phyloP scores from a whole-genome alignment of 1,284 basidiomycete species.

The Trametes versicolor region DNA sequence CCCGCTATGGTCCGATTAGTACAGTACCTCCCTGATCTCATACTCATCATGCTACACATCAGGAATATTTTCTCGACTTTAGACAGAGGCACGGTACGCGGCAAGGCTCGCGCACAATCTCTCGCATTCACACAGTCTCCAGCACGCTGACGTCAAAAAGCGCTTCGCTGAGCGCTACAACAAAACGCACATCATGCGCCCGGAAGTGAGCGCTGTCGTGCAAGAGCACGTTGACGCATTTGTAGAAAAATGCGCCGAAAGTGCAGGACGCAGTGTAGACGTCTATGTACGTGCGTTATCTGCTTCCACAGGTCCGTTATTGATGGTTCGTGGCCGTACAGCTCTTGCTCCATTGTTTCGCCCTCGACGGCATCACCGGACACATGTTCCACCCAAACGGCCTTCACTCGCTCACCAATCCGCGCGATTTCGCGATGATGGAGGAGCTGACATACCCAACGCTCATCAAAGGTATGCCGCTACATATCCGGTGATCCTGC shows the following conservation, averaged over 20 bases:
- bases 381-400: slow-evolving; percentile 38
- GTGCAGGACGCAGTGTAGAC: slow-evolving; percentile 26
- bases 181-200: slow-evolving; percentile 36
- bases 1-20: too few relatives aligned
- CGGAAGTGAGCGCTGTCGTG: slow-evolving; percentile 29
- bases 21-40: background rate
- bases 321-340: slow-evolving; percentile 7
- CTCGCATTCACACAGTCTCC: background rate
- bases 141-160: slow-evolving; percentile 39
- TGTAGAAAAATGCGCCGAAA: slow-evolving; percentile 28
- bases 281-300: slow-evolving; percentile 32
- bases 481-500: background rate
- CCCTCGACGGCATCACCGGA: slow-evolving; percentile 37
- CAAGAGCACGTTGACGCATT: slow-evolving; percentile 34
- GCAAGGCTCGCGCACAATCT: background rate
- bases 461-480: slow-evolving; percentile 25
- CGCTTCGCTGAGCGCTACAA: slow-evolving; percentile 39
- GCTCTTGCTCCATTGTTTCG: slow-evolving; percentile 38
- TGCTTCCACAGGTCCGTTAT: too few relatives aligned
- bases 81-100: slow-evolving; percentile 29
- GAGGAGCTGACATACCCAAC: slow-evolving; percentile 34
- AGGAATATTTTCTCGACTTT: slow-evolving; percentile 41
- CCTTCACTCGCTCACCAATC: slow-evolving; percentile 30
- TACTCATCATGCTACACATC: background rate
- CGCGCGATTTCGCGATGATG: slow-evolving; percentile 33